Conservation (phyloP, 2,329 filamentous ascomycete genomes). For the Parastagonospora nodorum region DNA sequence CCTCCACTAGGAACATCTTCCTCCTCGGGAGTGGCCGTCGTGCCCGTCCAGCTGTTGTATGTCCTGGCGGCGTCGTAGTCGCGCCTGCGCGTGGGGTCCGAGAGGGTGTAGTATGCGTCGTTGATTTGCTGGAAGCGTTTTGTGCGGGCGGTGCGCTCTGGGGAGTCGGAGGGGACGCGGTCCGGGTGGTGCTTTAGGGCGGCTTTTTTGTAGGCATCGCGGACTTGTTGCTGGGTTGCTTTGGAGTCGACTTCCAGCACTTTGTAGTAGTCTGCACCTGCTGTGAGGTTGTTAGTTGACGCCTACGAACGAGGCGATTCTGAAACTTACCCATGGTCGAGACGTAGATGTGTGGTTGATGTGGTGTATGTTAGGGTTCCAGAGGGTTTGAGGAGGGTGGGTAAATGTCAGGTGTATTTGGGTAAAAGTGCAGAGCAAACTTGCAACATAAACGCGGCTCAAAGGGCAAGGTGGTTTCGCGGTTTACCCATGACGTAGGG, state of each 20-base stretch:
- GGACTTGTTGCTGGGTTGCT: constrained; percentile 81
- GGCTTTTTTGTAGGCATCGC: constrained; percentile 92
- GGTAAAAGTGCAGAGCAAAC: not conserved
- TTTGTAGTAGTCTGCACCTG: constrained; percentile 18
- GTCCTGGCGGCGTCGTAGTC: constrained; percentile 81
- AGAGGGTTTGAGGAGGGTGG: not conserved
- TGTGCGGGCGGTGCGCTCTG: constrained; percentile 80
- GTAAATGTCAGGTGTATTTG: not conserved
- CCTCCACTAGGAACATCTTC: constrained; percentile 53
- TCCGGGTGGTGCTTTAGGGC: constrained; percentile 94
- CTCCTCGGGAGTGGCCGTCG: constrained; percentile 53
- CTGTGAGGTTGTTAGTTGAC: not conserved
- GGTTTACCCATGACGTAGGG: not conserved
- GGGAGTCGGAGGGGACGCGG: constrained; percentile 80
- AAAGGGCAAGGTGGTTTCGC: constrained; percentile 1
- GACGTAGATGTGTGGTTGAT: not conserved
- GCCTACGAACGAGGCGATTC: not conserved
- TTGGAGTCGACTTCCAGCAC: constrained; percentile 71
- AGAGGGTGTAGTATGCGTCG: constrained; percentile 91
- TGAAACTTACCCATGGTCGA: constrained; percentile 1
- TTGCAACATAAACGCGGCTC: not conserved
- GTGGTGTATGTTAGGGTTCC: not conserved
- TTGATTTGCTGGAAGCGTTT: constrained; percentile 90
- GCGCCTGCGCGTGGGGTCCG: constrained; percentile 73
- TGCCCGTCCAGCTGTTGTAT: constrained; percentile 55